Conservation (phyloP, 805 yeast species). For the Metschnikowia noctiluminum region DNA sequence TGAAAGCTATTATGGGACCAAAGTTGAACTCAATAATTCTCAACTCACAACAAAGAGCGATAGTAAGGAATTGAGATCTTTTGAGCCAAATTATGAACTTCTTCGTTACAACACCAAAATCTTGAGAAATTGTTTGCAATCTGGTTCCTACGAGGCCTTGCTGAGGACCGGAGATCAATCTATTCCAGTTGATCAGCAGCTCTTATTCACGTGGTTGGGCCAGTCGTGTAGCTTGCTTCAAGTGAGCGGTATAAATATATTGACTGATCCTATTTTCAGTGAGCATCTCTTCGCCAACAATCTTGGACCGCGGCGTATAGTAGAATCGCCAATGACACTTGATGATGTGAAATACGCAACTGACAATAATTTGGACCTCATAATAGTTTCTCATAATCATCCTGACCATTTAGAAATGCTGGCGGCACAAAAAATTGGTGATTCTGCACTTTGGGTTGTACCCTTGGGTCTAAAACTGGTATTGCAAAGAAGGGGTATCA, state of each 20-base stretch:
- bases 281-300: constrained; percentile 58
- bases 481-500: constrained; percentile 56
- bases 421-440: constrained; percentile 50
- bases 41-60: constrained; percentile 39
- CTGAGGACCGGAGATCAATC: constrained; percentile 1
- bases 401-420: constrained; percentile 87
- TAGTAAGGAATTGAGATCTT: constrained; percentile 46
- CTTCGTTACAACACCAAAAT: constrained; percentile 33
- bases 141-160: constrained; percentile 20
- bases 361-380: constrained; percentile 60
- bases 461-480: constrained; percentile 72
- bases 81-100: constrained; percentile 52
- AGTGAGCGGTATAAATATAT: constrained; percentile 63
- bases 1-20: constrained; percentile 46
- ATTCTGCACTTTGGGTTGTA: constrained; percentile 74
- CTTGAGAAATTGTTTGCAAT: constrained; percentile 25
- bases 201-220: constrained; percentile 87
- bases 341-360: constrained; percentile 48
- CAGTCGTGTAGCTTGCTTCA: constrained; percentile 82
- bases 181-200: constrained; percentile 29
- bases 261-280: constrained; percentile 83
- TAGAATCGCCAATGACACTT: constrained; percentile 67
- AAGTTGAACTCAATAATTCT: constrained; percentile 34
- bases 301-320: constrained; percentile 82
- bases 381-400: constrained; percentile 88